Evolutionary conservation across 495 filamentous ascomycete genomes (phyloP), one percentile per base, ranked within the genome.

Genomic region (Pyrenula massariospora): DNA sequence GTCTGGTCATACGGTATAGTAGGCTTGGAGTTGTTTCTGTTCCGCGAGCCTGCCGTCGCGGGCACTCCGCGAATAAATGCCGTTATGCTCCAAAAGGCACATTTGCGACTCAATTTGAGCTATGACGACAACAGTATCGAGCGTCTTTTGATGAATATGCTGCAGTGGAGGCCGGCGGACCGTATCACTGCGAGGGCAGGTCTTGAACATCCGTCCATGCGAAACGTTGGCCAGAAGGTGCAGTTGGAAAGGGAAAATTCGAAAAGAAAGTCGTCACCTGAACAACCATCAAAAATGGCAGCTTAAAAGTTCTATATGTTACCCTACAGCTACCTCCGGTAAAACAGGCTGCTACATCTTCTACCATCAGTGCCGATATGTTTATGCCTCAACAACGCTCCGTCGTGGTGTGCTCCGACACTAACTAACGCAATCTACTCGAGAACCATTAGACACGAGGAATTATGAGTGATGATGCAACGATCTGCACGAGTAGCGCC

Each of bases 1-100:
- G 52, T 58, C 22, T 63, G 53, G 60, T 55, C 58, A 31, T 47
- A 19, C 51, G 60, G 49, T 5, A 42, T 62, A 24, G 58, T 62
- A 15, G 60, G 54, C 8, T n/a, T 56, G 15, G 55, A 60, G 49
- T 12, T 60, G 2, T 25, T 58, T 48, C 31, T 42, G 31, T 15
- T 42, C 8, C 31, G 31, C 31, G 15, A 42, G 8, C 8, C 31
- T 15, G 31, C 31, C 31, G 31, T 42, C 31, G 5, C 31, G 15
- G 31, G 15, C 31, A 42, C 31, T 5, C 31, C 31, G 31, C 31
- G 31, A 15, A 42, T 42, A 15, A 42, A 42, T 15, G 31, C 31
- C 15, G 15, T 15, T 15, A 42, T 42, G 31, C 31, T 42, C 8
- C 31, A 42, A 5, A 42, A 42, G 15, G 31, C 31, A 15, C 31